Conservation (phyloP, 495 filamentous ascomycete species). For the Penicillium maclennaniae region DNA sequence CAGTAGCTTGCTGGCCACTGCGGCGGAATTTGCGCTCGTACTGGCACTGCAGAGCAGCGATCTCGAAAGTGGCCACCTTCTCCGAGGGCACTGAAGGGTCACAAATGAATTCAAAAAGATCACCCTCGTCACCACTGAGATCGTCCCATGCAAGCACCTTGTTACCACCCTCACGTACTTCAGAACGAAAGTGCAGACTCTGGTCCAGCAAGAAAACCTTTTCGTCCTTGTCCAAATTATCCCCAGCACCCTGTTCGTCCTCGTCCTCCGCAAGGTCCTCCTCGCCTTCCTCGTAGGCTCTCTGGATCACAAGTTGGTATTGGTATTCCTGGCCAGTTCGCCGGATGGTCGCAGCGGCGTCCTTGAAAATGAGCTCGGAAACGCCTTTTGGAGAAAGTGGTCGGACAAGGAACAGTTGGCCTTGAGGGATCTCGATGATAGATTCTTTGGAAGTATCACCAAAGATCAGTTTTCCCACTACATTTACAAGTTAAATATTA, state of each 20-base stretch:
- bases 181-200: conserved; percentile 78
- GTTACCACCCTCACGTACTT: conserved; percentile 69
- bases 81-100: conserved; percentile 64
- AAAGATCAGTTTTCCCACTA: conserved; percentile 90
- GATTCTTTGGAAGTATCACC: conserved; percentile 89
- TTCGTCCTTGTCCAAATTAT: conserved; percentile 80
- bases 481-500: conserved; percentile 14
- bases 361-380: conserved; percentile 97
- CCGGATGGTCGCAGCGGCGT: conserved; percentile 86
- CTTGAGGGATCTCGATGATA: conserved; percentile 89
- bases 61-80: conserved; percentile 76
- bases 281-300: conserved; percentile 96
- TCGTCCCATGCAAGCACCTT: conserved; percentile 93
- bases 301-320: conserved; percentile 93
- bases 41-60: conserved; percentile 85
- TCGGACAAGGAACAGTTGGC: conserved; percentile 94
- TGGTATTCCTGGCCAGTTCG: conserved; percentile 91
- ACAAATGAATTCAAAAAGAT: conserved; percentile 95
- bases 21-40: conserved; percentile 92
- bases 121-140: conserved; percentile 85
- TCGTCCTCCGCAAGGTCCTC: conserved; percentile 84
- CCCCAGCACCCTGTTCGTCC: conserved; percentile 71
- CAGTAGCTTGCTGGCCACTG: conserved; percentile 72
- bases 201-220: conserved; percentile 95
- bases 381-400: conserved; percentile 94